Base-by-base conservation (phyloP, 495 filamentous ascomycete genomes). In the Trypethelium eluteriae region DNA sequence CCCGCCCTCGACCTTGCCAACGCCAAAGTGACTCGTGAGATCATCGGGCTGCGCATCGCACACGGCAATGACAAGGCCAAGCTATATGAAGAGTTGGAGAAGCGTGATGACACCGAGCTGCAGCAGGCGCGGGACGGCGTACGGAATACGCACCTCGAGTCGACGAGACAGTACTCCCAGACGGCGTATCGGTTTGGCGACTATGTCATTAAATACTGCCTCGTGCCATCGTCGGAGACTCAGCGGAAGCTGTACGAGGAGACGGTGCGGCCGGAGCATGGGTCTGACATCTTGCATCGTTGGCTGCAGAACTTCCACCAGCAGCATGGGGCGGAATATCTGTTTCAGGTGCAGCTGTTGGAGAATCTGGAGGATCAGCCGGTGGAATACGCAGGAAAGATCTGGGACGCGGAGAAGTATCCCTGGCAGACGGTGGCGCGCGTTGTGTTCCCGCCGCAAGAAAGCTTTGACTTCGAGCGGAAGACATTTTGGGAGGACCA, bases 291-390 rank as follows among this genome's bases (percentile, higher is more conserved):
- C 70, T 69, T 82, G 7, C 73, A 74, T 44, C 70, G 73, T 34
- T 77, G 75, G 76, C 69, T 81, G 32, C 71, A 74, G 50, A 73
- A 75, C 38, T 82, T 81, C 71, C 76, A 83, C 70, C 39, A 62
- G 39, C 68, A 72, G 25, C 70, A 82, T 62, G 76, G 81, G n/a
- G 80, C 78, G 11, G 74, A 78, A 63, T 83, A 81, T 67, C 70
- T 80, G 53, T 78, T 81, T 67, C 73, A 78, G 62, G 76, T 78
- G 38, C 79, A 82, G 64, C 70, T 81, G 38, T 73, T 75, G 18
- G 77, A 82, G 65, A 77, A 82, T 65, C 70, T 82, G 18, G 68
- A 80, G 0, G 80, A 82, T 38, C 79, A 83, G 62, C 80, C 78
- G 4, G 78, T 83, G 36, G 80, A 81, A 66, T 81, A 81, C 66